phyloP scores from a whole-genome alignment of 2,329 filamentous ascomycete genomes.

The Alternaria burnsii region DNA sequence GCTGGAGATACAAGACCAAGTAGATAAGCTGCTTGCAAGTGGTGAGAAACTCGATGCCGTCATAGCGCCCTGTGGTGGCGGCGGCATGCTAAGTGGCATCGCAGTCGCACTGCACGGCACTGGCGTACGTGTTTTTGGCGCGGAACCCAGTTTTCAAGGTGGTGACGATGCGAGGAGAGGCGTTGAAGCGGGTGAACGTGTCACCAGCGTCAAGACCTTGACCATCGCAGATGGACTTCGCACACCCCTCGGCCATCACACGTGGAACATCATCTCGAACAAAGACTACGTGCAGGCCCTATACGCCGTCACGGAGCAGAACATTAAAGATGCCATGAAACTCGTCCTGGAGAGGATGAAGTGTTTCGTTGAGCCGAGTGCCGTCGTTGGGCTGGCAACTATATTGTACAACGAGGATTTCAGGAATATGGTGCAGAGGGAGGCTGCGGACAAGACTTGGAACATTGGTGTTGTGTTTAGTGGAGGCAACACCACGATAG shows the following conservation, averaged over 20 bases:
- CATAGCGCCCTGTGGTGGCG: constrained; percentile 85
- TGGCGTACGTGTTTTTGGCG: constrained; percentile 80
- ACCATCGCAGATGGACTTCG: constrained; percentile 91
- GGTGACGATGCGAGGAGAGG: constrained; percentile 84
- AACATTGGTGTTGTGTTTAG: constrained; percentile 69
- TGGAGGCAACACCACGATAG: constrained; percentile 71
- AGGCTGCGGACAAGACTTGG: constrained; percentile 79
- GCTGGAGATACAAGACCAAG: constrained; percentile 82
- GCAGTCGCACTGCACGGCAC: constrained; percentile 79
- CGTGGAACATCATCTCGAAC: constrained; percentile 81
- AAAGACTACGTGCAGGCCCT: constrained; percentile 73
- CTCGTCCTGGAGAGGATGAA: constrained; percentile 89
- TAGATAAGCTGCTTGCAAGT: constrained; percentile 59
- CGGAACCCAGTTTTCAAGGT: constrained; percentile 83
- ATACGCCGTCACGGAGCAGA: constrained; percentile 78
- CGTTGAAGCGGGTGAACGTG: constrained; percentile 68
- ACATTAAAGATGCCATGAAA: constrained; percentile 79
- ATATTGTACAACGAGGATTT: constrained; percentile 89
- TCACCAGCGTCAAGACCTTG: constrained; percentile 74
- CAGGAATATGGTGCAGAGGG: constrained; percentile 67
- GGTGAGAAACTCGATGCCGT: constrained; percentile 59
- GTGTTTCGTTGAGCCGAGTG: constrained; percentile 87
- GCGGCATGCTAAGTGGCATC: constrained; percentile 84
- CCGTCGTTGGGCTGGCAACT: constrained; percentile 83
- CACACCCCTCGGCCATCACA: constrained; percentile 78